Conservation (phyloP, 139 green algal species). For the Chara braunii region DNA sequence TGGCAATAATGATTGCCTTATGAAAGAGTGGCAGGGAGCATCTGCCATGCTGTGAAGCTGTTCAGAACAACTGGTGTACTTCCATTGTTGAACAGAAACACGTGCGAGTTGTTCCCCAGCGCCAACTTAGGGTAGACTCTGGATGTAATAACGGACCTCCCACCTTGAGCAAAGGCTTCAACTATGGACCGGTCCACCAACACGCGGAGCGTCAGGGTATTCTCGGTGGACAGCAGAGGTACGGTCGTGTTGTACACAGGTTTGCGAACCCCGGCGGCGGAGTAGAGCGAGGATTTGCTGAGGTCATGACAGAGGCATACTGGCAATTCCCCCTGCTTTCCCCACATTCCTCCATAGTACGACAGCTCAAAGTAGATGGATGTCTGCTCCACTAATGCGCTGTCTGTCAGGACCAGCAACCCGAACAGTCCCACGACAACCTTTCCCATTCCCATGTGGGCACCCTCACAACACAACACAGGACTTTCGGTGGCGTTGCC, state of each 20-base stretch:
- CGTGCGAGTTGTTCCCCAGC: background rate
- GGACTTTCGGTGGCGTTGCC: no score
- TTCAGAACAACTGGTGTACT: constrained; percentile 3
- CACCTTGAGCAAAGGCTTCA: constrained; percentile 30
- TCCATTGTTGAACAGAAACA: constrained; percentile 29
- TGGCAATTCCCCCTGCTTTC: no score
- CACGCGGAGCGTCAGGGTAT: constrained; percentile 2
- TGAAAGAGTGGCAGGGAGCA: no score
- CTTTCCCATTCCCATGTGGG: no score
- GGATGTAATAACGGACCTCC: constrained; percentile 8
- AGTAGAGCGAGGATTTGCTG: no score
- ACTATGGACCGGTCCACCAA: constrained; percentile 28
- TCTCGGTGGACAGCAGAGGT: background rate
- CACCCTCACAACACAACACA: no score
- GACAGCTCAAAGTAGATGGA: constrained; percentile 34
- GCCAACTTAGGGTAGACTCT: constrained; percentile 8
- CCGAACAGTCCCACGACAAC: constrained; percentile 29
- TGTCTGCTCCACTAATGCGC: background rate
- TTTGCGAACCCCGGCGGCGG: no score
- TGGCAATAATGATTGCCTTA: no score
- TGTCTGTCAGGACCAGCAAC: background rate
- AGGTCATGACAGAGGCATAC: constrained; percentile 12
- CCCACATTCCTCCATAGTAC: no score
- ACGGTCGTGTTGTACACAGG: background rate
- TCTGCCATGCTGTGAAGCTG: constrained; percentile 2